Base-by-base conservation (phyloP, 306 rosid species). In the Casuarina glauca region DNA sequence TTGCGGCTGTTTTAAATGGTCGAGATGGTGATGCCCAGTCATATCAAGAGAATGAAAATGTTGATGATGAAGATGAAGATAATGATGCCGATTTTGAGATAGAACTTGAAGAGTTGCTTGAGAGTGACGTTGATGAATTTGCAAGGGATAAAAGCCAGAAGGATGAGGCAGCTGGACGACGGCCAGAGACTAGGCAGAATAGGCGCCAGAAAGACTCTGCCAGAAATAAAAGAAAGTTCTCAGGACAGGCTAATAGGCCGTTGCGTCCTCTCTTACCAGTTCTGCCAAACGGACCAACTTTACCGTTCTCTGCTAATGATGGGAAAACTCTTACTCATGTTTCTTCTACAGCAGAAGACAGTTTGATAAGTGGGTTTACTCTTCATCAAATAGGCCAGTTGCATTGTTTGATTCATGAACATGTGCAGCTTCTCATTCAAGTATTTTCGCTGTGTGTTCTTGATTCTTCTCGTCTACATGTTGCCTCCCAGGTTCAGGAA, bases 1-100 rank as follows among this genome's bases (percentile, higher is more conserved):
- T 95, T 72, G 71, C 97, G 46, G 89, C 97, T 58, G 96, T 95
- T 49, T 87, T 93, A 82, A 92, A 77, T 54, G 94, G 86, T 80
- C 93, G 90, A 71, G 93, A 91, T 48, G 89, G 73, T 72, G 91
- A 83, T 32, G 85, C 76, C 67, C 74, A 79, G 81, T 83, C 84
- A 52, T 58, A 82, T 60, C 88, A 86, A 79, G 96, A 77, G 81
- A 90, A 89, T 84, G 96, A 81, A 82, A 91, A 48, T 79, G 90
- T 64, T 53, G 97, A 87, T 61, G 97, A 95, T 46, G 99, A 87
- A 78, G 93, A 93, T 75, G 99, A 93, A 79, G 97, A 95, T 80
- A 95, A 90, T 51, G 99, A 95, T 86, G 96, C 86, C 12, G 99
- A 95, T 87, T 95, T 93, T 82, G 99, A 95, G 89, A 84, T 91